phyloP scores from a whole-genome alignment of 352 stramenopile species.

The Globisporangium apiculatum region DNA sequence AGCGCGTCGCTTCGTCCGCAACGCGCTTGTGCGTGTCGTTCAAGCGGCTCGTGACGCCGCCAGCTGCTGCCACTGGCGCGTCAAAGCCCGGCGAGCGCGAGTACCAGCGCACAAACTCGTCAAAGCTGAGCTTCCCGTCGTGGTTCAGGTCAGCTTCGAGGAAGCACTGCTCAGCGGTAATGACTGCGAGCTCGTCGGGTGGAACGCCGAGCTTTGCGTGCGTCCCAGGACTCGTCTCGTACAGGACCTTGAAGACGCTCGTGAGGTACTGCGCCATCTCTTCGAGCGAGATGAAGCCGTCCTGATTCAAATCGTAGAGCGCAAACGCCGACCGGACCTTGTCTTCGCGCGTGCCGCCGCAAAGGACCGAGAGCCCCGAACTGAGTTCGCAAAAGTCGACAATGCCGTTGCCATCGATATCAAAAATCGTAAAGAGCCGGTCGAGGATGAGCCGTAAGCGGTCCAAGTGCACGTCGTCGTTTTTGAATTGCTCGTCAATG shows the following conservation, averaged over 20 bases:
- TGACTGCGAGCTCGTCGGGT: slow-evolving; percentile 63
- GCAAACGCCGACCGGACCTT: slow-evolving; percentile 83
- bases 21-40: slow-evolving; percentile 10
- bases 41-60: slow-evolving; percentile 22
- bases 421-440: slow-evolving; percentile 77
- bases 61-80: slow-evolving; percentile 13
- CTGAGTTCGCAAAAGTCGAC: slow-evolving; percentile 85
- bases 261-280: slow-evolving; percentile 85
- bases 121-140: slow-evolving; percentile 76
- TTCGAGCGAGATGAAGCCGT: slow-evolving; percentile 81
- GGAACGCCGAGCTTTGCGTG: slow-evolving; percentile 45
- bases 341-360: slow-evolving; percentile 69
- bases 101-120: slow-evolving; percentile 86
- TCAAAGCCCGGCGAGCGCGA: slow-evolving; percentile 48
- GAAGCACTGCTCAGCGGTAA: slow-evolving; percentile 84
- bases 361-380: slow-evolving; percentile 77
- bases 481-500: slow-evolving; percentile 76
- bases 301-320: slow-evolving; percentile 83
- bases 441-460: slow-evolving; percentile 70
- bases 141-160: slow-evolving; percentile 75
- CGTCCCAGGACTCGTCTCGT: slow-evolving; percentile 67
- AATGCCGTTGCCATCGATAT: slow-evolving; percentile 61
- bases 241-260: slow-evolving; percentile 84
- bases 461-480: slow-evolving; percentile 50
- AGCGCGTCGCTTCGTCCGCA: slow-evolving; percentile 1